Evolutionary conservation across 768 basidiomycete species (phyloP).

Genomic region (Mycena rebaudengoi): DNA sequence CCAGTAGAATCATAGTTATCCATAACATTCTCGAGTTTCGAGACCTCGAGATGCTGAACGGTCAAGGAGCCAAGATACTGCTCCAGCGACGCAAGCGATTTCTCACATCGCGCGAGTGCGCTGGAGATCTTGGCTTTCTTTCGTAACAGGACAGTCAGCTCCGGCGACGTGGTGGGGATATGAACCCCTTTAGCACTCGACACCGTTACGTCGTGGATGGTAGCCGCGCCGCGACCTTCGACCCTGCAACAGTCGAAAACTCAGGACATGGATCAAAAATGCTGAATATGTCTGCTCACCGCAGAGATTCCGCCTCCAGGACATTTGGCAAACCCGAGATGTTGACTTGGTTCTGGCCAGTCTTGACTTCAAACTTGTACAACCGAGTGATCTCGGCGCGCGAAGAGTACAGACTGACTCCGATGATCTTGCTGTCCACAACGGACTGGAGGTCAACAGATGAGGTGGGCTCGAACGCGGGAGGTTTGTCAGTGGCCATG

Average conservation of each 20-base stretch:
- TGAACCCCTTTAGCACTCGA: constrained; percentile 7
- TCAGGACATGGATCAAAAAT: not conserved
- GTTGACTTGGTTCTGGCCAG: constrained; percentile 26
- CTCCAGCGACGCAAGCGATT: constrained; percentile 25
- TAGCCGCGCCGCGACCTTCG: constrained; percentile 31
- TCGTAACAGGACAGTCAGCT: not conserved
- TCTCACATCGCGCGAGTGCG: constrained; percentile 28
- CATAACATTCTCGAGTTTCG: constrained; percentile 25
- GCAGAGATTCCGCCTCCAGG: constrained; percentile 23
- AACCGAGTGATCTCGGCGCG: constrained; percentile 49
- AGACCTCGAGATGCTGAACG: constrained; percentile 25
- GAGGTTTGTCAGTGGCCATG: constrained; percentile 19
- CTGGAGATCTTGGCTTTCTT: constrained; percentile 1
- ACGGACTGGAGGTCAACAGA: constrained; percentile 34
- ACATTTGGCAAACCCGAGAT: constrained; percentile 24
- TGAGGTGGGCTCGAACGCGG: constrained; percentile 21
- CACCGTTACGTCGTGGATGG: constrained; percentile 31
- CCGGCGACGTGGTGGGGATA: constrained; percentile 6
- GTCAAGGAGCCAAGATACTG: constrained; percentile 24
- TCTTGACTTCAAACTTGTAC: constrained; percentile 35
- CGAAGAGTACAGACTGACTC: constrained; percentile 44
- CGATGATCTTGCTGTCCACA: constrained; percentile 42
- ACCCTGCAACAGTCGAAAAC: constrained; percentile 16
- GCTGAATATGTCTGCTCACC: constrained; percentile 2
- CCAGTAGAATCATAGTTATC: constrained; percentile 27